Evolutionary conservation across 768 basidiomycete species (phyloP).

Genomic region (Hysterangium stoloniferum): DNA sequence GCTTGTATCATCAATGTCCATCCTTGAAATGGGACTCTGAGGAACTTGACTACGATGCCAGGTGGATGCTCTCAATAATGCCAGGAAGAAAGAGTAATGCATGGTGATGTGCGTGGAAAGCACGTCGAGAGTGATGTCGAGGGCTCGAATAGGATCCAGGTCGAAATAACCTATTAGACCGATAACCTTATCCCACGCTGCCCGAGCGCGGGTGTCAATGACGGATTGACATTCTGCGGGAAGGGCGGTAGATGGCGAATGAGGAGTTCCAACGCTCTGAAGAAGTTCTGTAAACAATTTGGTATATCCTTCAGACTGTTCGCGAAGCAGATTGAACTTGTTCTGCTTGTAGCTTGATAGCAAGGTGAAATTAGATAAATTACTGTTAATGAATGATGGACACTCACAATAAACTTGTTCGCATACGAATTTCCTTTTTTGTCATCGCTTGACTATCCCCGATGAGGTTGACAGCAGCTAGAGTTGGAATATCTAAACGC

Average conservation of each 20-base stretch:
- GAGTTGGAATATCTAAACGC: slow-evolving; percentile 58
- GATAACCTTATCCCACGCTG: slow-evolving; percentile 78
- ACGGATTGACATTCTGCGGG: slow-evolving; percentile 50
- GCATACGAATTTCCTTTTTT: slow-evolving; percentile 73
- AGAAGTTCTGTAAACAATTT: slow-evolving; percentile 83
- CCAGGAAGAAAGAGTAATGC: slow-evolving; percentile 85
- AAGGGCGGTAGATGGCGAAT: slow-evolving; percentile 57
- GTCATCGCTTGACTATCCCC: slow-evolving; percentile 58
- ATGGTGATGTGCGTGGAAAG: slow-evolving; percentile 73
- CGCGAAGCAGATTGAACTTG: slow-evolving; percentile 95
- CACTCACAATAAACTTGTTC: slow-evolving; percentile 77
- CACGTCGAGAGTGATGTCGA: slow-evolving; percentile 91
- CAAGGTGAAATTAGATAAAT: neutral
- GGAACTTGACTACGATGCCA: slow-evolving; percentile 42
- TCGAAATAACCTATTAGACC: slow-evolving; percentile 94
- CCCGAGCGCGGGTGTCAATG: slow-evolving; percentile 56
- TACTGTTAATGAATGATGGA: neutral
- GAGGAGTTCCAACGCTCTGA: slow-evolving; percentile 66
- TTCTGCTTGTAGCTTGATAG: slow-evolving; percentile 85
- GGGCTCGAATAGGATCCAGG: slow-evolving; percentile 86
- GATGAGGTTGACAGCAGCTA: slow-evolving; percentile 60
- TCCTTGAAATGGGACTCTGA: neutral
- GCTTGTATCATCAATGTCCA: neutral
- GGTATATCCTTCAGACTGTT: slow-evolving; percentile 96
- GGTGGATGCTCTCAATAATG: slow-evolving; percentile 77